Conservation (phyloP, 306 rosid species). For the Glycine tomentella region DNA sequence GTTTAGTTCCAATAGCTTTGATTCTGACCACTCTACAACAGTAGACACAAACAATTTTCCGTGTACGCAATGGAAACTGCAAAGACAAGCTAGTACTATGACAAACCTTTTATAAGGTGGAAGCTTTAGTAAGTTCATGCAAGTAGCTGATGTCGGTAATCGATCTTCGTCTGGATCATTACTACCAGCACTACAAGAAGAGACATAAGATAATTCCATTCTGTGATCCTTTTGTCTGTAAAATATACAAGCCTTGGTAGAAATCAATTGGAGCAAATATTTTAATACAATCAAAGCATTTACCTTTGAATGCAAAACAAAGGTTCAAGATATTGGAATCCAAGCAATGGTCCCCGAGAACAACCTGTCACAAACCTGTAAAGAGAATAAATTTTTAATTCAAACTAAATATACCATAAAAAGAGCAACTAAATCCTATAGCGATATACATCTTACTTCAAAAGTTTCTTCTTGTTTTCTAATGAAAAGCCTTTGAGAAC, state of each 20-base stretch:
- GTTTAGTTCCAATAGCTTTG: conserved; percentile 35
- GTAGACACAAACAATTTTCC: conserved; percentile 2
- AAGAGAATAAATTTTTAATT: conserved; percentile 35
- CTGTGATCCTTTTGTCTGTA: conserved; percentile 1
- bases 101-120: conserved; percentile 96
- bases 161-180: conserved; percentile 93
- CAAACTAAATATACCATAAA: conserved; percentile 12
- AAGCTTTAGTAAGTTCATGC: conserved; percentile 98
- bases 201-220: conserved; percentile 41
- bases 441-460: conserved; percentile 72
- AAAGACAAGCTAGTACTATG: conserved; percentile 42
- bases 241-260: not conserved
- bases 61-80: conserved; percentile 32
- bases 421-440: conserved; percentile 16
- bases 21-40: not conserved
- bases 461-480: conserved; percentile 88
- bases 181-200: conserved; percentile 80
- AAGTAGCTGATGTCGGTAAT: conserved; percentile 95
- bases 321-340: conserved; percentile 91
- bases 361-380: conserved; percentile 98
- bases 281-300: conserved; percentile 29
- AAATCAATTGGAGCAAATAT: not conserved
- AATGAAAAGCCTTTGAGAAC: conserved; percentile 86
- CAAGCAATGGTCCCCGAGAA: conserved; percentile 97
- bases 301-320: conserved; percentile 95